Conservation (phyloP, 768 basidiomycete species). For the Kwoniella sp. region DNA sequence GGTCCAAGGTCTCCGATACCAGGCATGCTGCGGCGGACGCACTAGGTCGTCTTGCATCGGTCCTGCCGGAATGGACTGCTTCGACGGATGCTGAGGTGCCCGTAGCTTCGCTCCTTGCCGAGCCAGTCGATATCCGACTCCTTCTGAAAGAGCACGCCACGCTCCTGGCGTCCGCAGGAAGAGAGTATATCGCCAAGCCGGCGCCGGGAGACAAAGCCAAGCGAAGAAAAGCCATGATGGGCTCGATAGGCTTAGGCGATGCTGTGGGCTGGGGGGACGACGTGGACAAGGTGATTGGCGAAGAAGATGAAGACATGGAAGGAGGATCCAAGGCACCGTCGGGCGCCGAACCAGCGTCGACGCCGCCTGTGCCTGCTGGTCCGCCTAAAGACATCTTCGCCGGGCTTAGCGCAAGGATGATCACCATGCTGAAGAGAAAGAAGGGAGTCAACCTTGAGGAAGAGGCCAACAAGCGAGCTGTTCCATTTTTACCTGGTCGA, state of each 20-base stretch:
- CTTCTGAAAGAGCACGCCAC: constrained; percentile 66
- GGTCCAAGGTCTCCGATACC: constrained; percentile 88
- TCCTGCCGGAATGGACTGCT: constrained; percentile 58
- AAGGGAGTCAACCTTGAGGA: constrained; percentile 68
- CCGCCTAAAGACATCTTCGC: constrained; percentile 43
- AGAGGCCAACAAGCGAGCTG: constrained; percentile 43
- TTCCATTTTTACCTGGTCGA: background rate
- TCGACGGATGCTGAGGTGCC: background rate
- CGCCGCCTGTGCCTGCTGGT: constrained; percentile 7
- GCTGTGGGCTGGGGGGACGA: constrained; percentile 43
- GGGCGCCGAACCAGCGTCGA: background rate
- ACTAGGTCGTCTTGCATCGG: constrained; percentile 76
- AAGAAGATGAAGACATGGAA: constrained; percentile 32
- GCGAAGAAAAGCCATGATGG: constrained; percentile 41
- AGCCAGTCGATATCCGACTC: constrained; percentile 54
- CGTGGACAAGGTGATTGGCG: constrained; percentile 42
- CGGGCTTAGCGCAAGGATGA: constrained; percentile 81
- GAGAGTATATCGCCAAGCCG: constrained; percentile 63
- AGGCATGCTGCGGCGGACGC: constrained; percentile 83
- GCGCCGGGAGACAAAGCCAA: constrained; percentile 35
- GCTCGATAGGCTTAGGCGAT: constrained; percentile 37
- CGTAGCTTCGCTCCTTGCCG: background rate
- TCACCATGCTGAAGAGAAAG: constrained; percentile 90
- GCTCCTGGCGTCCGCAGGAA: constrained; percentile 86
- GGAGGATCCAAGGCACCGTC: constrained; percentile 1